A percentile compares a stretch with the other conserved stretches of the same genome.
Evolutionary conservation across 306 rosid genomes (phyloP).

Genomic region (Fragaria vesca): DNA sequence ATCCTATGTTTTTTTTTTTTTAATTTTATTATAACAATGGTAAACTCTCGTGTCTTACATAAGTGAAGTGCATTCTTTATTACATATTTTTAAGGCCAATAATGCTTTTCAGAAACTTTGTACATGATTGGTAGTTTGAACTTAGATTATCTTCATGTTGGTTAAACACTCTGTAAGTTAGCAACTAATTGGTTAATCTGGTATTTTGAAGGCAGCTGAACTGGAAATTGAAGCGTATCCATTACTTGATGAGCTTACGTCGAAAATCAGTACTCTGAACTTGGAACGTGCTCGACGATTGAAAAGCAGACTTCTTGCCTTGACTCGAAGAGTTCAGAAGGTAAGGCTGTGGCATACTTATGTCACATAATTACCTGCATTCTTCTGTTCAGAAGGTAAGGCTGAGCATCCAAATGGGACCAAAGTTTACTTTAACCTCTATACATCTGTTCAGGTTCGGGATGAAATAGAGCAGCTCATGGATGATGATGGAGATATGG

Average conservation of each 20-base stretch:
- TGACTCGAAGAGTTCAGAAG: slow-evolving; percentile 99
- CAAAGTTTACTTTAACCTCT: slow-evolving; percentile 10
- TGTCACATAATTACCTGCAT: slow-evolving; percentile 14
- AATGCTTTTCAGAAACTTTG: background rate
- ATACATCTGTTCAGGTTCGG: slow-evolving; percentile 65
- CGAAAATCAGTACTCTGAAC: slow-evolving; percentile 96
- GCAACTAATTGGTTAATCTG: slow-evolving; percentile 31
- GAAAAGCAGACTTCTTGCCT: slow-evolving; percentile 96
- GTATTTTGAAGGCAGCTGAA: slow-evolving; percentile 74
- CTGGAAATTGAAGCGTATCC: slow-evolving; percentile 98
- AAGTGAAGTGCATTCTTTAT: background rate
- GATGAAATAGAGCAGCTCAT: slow-evolving; percentile 99
- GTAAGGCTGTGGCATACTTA: slow-evolving; percentile 33
- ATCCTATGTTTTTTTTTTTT: background rate
- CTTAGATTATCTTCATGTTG: background rate
- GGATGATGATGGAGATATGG: slow-evolving; percentile 99
- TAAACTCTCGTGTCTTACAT: background rate
- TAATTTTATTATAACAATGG: background rate
- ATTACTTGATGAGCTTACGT: slow-evolving; percentile 83
- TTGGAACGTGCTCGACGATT: slow-evolving; percentile 96
- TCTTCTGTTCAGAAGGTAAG: slow-evolving; percentile 12
- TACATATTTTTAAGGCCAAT: background rate
- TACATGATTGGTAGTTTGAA: background rate
- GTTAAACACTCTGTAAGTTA: slow-evolving; percentile 10
- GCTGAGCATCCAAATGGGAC: slow-evolving; percentile 14